Evolutionary conservation across 1,139 yeast species (phyloP).

Genomic region (Candida glucosophila): DNA sequence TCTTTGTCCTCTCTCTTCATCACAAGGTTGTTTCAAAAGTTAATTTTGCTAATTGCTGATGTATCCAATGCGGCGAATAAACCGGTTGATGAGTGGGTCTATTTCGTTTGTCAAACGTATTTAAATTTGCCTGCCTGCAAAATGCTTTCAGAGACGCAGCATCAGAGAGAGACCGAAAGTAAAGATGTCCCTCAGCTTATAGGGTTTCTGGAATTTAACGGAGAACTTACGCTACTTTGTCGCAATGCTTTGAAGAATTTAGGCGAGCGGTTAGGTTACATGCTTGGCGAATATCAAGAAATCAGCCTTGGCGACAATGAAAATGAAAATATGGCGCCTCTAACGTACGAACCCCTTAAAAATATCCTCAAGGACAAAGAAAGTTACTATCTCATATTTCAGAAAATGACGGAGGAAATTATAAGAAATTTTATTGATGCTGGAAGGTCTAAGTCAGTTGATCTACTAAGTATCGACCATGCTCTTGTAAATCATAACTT

Average conservation of each 20-base stretch:
- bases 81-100: conserved; percentile 20
- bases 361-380: conserved; percentile 10
- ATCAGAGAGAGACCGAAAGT: conserved; percentile 6
- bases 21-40: conserved; percentile 23
- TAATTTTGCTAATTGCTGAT: conserved; percentile 31
- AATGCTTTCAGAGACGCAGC: conserved; percentile 12
- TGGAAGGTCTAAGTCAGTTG: conserved; percentile 55
- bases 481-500: conserved; percentile 61
- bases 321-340: background rate
- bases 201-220: conserved; percentile 34
- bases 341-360: conserved; percentile 10
- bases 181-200: conserved; percentile 11
- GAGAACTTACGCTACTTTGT: conserved; percentile 37
- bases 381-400: conserved; percentile 15
- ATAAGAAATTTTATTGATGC: conserved; percentile 40
- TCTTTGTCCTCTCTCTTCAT: conserved; percentile 27
- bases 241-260: conserved; percentile 32
- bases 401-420: conserved; percentile 32
- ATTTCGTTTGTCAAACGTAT: conserved; percentile 21
- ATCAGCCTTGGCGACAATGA: too few species aligned
- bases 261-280: conserved; percentile 22
- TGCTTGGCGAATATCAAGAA: too few species aligned
- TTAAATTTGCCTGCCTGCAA: conserved; percentile 19
- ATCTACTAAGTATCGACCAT: conserved; percentile 70
- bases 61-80: conserved; percentile 14